These are phyloP conservation scores for Macrolepiota dolichaula DNA, from an alignment of 768 basidiomycete genomes.

Conservation along the genomic window DNA sequence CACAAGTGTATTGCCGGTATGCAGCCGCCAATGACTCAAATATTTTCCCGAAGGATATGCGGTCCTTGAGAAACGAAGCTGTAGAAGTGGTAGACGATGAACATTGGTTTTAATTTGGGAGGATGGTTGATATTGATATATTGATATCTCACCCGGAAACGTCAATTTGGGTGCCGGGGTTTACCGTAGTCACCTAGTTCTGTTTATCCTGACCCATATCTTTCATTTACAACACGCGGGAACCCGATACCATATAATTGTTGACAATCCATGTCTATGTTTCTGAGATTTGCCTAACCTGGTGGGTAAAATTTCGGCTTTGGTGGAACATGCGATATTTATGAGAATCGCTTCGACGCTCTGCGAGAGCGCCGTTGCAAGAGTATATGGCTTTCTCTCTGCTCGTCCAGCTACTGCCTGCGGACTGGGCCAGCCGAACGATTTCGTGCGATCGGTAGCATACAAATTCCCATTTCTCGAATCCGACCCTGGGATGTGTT, in stretches of 20 bases:
- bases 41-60: background rate
- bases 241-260: background rate
- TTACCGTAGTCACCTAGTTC: constrained; percentile 3
- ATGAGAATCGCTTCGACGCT: background rate
- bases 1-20: constrained; percentile 6
- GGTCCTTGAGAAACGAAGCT: constrained; percentile 5
- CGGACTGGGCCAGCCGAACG: background rate
- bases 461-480: background rate
- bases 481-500: background rate
- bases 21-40: background rate
- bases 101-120: constrained; percentile 12
- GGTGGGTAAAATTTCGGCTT: background rate
- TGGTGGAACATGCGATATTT: background rate
- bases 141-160: constrained; percentile 3
- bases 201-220: background rate
- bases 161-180: constrained; percentile 8
- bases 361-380: background rate
- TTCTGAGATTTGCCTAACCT: background rate
- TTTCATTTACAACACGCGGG: background rate
- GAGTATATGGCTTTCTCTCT: background rate
- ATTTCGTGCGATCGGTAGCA: background rate
- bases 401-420: background rate
- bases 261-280: background rate
- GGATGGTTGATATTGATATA: constrained; percentile 9
- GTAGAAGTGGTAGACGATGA: constrained; percentile 6